Conservation (phyloP, 441 rosid species). For the Gossypium davidsonii region DNA sequence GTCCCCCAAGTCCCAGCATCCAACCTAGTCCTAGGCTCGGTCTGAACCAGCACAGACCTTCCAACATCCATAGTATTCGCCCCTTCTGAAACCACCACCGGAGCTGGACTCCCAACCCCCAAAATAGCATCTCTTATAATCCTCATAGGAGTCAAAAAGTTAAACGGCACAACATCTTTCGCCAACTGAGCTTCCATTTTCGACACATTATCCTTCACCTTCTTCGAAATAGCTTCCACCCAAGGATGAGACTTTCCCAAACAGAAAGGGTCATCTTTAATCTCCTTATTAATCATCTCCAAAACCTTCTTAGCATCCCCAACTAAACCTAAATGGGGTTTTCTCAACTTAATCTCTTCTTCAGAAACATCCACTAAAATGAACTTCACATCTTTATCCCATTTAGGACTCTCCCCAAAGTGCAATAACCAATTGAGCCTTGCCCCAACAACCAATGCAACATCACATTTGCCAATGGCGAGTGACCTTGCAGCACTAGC, state of each 20-base stretch:
- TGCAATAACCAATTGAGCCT: conserved; percentile 92
- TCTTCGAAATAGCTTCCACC: conserved; percentile 69
- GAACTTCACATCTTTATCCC: conserved; percentile 83
- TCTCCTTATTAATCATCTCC: conserved; percentile 60
- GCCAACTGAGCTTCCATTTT: conserved; percentile 78
- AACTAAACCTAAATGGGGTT: conserved; percentile 63
- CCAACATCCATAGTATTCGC: conserved; percentile 98
- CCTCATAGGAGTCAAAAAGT: conserved; percentile 86
- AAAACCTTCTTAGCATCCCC: conserved; percentile 74
- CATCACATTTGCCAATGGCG: conserved; percentile 87
- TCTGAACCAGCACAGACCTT: conserved; percentile 83
- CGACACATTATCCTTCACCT: conserved; percentile 55
- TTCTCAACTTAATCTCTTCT: conserved; percentile 76
- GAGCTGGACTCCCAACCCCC: conserved; percentile 69
- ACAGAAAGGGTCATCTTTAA: conserved; percentile 83
- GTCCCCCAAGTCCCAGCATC: conserved; percentile 99
- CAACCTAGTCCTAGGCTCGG: conserved; percentile 87
- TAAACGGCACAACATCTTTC: conserved; percentile 83
- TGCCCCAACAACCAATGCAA: conserved; percentile 82
- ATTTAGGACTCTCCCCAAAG: conserved; percentile 89
- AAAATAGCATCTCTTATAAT: conserved; percentile 78
- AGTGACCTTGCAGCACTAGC: conserved; percentile 91
- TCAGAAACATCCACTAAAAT: conserved; percentile 62
- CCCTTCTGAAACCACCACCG: conserved; percentile 81
- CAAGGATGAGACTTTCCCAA: conserved; percentile 72